Conservation (phyloP, 208 protist genomes). For the Endotrypanum monterogeii region DNA sequence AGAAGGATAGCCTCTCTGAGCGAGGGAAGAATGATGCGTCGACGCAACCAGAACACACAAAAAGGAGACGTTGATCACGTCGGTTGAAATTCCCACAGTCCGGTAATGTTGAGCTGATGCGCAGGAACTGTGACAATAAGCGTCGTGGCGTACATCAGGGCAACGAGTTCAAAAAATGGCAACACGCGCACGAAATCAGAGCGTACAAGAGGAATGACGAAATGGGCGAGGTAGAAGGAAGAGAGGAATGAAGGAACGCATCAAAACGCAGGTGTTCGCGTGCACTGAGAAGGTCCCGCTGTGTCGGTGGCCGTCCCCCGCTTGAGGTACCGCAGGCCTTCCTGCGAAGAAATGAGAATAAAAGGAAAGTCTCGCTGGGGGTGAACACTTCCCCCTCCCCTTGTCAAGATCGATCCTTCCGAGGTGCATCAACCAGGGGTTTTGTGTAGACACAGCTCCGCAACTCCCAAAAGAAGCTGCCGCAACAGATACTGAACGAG, state of each 20-base stretch:
- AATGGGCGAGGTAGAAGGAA: not conserved
- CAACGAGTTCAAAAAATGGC: not conserved
- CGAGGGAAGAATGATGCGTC: not conserved
- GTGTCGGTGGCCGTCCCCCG: not conserved
- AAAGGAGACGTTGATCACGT: not conserved
- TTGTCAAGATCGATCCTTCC: not conserved
- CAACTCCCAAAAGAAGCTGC: not conserved
- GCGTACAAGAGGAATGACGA: not conserved
- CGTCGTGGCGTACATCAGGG: not conserved
- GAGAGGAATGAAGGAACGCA: not conserved
- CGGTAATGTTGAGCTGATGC: not conserved
- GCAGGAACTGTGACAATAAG: not conserved
- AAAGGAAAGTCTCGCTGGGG: not conserved
- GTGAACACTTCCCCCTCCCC: not conserved
- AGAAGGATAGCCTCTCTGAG: not conserved
- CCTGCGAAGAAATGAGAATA: not conserved
- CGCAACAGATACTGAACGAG: not conserved
- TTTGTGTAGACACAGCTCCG: not conserved
- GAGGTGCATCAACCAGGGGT: not conserved
- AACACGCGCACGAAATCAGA: not conserved
- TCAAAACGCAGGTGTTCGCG: not conserved
- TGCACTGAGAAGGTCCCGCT: not conserved
- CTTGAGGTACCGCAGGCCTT: not conserved
- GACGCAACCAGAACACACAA: not conserved
- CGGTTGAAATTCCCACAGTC: not conserved